Base-by-base conservation (phyloP, 208 protist species). In the Vickermania ingenoplastis region DNA sequence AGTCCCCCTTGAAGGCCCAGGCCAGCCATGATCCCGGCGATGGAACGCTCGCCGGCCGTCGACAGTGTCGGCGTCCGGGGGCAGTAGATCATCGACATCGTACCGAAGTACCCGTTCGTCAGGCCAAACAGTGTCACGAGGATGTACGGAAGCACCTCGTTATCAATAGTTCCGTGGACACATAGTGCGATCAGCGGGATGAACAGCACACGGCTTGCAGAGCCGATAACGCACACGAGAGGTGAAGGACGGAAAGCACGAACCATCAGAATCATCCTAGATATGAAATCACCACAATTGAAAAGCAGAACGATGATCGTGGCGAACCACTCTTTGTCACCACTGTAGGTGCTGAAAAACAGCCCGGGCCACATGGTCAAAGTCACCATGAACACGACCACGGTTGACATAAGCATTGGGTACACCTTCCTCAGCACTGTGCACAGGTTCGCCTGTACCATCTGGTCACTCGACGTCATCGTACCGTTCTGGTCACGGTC, bases 51-150 rank as follows among this genome's bases (percentile, higher is more conserved):
- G n/a, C 67, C 67, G 22, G 69, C 67, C 24, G 53, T 69, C 14
- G 56, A 53, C 26, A 78, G 59, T 17, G 55, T 56, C 11, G 60
- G 51, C 1, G 50, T 59, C 11, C 53, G 29, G 23, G 77, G 65
- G 5, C 57, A 58, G 57, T 73, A 65, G 31, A 86, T 76, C 76
- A 86, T 81, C 17, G 58, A 25, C 63, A 81, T 70, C 25, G 59
- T 59, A 14, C 65, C 69, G 51, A 65, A 73, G 58, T 81, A 86
- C 31, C 79, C 79, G 48, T 79, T 84, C 2, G 75, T 74, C 13
- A 81, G 45, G 17, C 68, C 67, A 55, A 65, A 69, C 14, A 74
- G 24, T 14, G 71, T 31, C 28, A 67, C 55, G 1, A 82, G 24
- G 31, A 82, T 67, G 45, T 64, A 69, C 26, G 73, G 62, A 1